Percentiles rank a stretch among this genome's conserved stretches.
Evolutionary conservation across 78 protist species (phyloP).

Genomic region (Monocercomonoides exilis): DNA sequence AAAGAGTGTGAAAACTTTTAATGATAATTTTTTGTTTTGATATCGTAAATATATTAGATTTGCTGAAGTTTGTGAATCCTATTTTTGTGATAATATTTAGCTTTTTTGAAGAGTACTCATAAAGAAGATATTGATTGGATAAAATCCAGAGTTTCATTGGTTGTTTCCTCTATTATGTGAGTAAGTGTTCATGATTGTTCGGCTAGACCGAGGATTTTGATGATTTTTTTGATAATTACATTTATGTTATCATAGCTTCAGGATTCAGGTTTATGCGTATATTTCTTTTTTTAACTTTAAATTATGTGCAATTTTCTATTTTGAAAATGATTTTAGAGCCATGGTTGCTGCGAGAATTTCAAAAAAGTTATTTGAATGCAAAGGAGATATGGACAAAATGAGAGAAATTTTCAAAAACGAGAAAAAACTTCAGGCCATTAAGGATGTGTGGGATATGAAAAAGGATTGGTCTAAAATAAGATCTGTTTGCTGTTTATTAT

Average conservation of each 20-base stretch:
- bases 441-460: background rate
- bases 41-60: too few species aligned
- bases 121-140: too few species aligned
- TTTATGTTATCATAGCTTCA: slow-evolving; percentile 22
- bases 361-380: background rate
- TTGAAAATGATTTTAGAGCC: background rate
- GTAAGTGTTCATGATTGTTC: too few species aligned
- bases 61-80: too few species aligned
- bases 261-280: slow-evolving; percentile 2
- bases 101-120: too few species aligned
- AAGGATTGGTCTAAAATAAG: background rate
- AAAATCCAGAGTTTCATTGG: too few species aligned
- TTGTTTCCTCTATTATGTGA: too few species aligned
- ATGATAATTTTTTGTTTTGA: too few species aligned
- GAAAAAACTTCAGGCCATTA: slow-evolving; percentile 9
- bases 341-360: background rate
- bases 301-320: too few species aligned
- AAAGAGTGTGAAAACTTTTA: too few species aligned
- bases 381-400: background rate
- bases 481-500: background rate
- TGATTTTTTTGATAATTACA: slow-evolving; percentile 18
- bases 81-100: too few species aligned
- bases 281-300: too few species aligned
- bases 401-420: slow-evolving; percentile 11
- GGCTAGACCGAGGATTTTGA: background rate